Evolutionary conservation across 495 filamentous ascomycete species (phyloP), one percentile per base, ranked within the genome.

Genomic region (Neurospora sp.): DNA sequence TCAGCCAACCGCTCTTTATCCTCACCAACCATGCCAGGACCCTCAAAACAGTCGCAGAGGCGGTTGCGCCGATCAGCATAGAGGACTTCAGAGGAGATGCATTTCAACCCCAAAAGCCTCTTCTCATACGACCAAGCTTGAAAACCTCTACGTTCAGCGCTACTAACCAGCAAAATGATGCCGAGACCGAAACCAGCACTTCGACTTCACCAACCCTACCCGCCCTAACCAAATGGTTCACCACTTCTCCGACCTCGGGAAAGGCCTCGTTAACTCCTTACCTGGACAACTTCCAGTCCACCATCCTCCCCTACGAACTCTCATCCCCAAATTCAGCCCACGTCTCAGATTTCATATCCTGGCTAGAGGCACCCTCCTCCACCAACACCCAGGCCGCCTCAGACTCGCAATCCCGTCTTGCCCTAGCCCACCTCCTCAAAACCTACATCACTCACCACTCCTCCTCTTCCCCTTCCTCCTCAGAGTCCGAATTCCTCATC

Each of bases 401-500:
- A 0, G 53, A 35, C 12, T 16, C 53, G 0, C 53, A 65, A 65
- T 65, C 53, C 53, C 53, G 53, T 17, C 53, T 65, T 3, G 27
- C 14, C 53, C 53, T 65, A 31, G 22, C 53, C 53, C 27, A 65
- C 27, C 53, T 65, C 6, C 14, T 65, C 3, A 65, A 65, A 17
- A 17, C 27, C 53, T 65, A 65, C 14, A 65, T 37, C 27, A 3
- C 53, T 1, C 31, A 31, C 27, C 53, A 16, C 53, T 4, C 22
- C 53, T 17, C 53, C 48, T 31, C 45, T 20, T 22, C 45, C 20
- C 1, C 17, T 1, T 14, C 45, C 4, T 48, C n/a, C 17, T 9
- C 42, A 0, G 16, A 44, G 14, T 31, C 72, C 10, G 72, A 65
- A 2, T 82, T 85, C 65, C 73, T 80, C 5, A 79, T 75, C 12